Conservation (phyloP, 2,329 filamentous ascomycete genomes). For the Colletotrichum magnum region DNA sequence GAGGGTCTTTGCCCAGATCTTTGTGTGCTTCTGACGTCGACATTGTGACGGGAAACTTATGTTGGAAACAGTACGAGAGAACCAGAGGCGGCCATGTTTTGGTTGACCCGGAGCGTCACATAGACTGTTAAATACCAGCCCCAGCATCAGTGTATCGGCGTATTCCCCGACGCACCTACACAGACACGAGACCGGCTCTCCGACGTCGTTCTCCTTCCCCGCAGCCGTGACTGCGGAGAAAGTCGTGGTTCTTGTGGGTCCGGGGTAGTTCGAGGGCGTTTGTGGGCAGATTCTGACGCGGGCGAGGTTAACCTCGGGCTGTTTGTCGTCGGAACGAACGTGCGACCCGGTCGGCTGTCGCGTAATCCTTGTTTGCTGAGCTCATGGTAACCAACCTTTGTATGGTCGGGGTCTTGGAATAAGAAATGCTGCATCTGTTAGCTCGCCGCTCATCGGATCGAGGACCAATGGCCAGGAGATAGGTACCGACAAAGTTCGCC, state of each 20-base stretch:
- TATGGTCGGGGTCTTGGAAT: too few relatives aligned
- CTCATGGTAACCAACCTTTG: not conserved
- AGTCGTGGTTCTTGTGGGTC: conserved; percentile 11
- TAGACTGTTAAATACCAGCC: not conserved
- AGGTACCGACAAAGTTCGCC: too few relatives aligned
- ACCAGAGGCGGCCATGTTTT: not conserved
- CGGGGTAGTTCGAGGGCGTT: conserved; percentile 8
- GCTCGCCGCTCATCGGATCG: too few relatives aligned
- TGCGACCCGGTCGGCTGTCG: conserved; percentile 23
- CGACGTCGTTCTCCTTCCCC: conserved; percentile 2
- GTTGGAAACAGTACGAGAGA: not conserved
- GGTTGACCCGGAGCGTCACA: not conserved
- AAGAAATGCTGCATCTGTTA: too few relatives aligned
- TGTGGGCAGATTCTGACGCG: conserved; percentile 5
- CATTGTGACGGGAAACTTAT: not conserved
- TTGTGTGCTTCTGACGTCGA: not conserved
- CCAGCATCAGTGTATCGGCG: not conserved
- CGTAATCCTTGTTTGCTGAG: not conserved
- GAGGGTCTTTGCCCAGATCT: not conserved
- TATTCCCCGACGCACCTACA: not conserved
- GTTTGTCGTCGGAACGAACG: conserved; percentile 1
- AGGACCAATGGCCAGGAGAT: too few relatives aligned
- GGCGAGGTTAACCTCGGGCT: not conserved
- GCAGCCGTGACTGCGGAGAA: conserved; percentile 6
- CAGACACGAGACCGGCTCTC: not conserved